Conservation (phyloP, 2,329 filamentous ascomycete genomes). For the Pyrenophora graminea region DNA sequence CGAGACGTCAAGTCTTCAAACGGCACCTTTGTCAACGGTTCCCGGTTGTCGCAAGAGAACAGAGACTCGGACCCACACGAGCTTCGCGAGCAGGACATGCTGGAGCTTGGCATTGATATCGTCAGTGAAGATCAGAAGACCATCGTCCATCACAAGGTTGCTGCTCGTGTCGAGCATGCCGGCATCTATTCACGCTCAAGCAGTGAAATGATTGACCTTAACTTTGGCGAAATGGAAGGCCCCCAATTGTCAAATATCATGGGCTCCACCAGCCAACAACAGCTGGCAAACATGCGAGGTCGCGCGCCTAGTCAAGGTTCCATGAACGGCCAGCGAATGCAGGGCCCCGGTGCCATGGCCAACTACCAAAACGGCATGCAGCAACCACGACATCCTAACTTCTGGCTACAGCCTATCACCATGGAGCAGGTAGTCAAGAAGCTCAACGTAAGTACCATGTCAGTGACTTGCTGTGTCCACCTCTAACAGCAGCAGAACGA, state of each 20-base stretch:
- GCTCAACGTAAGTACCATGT: slow-evolving; percentile 66
- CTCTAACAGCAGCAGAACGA: slow-evolving; percentile 65
- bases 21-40: slow-evolving; percentile 95
- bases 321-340: slow-evolving; percentile 66
- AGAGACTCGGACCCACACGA: slow-evolving; percentile 96
- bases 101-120: slow-evolving; percentile 97
- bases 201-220: slow-evolving; percentile 82
- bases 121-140: slow-evolving; percentile 99
- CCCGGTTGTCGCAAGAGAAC: slow-evolving; percentile 88
- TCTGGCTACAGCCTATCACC: slow-evolving; percentile 85
- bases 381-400: slow-evolving; percentile 76
- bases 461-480: neutral
- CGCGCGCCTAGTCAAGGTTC: slow-evolving; percentile 62
- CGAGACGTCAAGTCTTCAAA: slow-evolving; percentile 98
- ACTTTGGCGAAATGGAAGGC: slow-evolving; percentile 88
- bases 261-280: slow-evolving; percentile 66
- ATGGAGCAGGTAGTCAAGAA: slow-evolving; percentile 94
- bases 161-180: slow-evolving; percentile 93
- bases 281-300: slow-evolving; percentile 68
- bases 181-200: slow-evolving; percentile 73
- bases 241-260: slow-evolving; percentile 70
- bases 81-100: slow-evolving; percentile 83
- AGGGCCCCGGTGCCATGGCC: slow-evolving; percentile 60
- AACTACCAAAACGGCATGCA: slow-evolving; percentile 63
- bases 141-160: slow-evolving; percentile 97